Base-by-base conservation (phyloP, 495 filamentous ascomycete species). In the Achaetomiella virescens region DNA sequence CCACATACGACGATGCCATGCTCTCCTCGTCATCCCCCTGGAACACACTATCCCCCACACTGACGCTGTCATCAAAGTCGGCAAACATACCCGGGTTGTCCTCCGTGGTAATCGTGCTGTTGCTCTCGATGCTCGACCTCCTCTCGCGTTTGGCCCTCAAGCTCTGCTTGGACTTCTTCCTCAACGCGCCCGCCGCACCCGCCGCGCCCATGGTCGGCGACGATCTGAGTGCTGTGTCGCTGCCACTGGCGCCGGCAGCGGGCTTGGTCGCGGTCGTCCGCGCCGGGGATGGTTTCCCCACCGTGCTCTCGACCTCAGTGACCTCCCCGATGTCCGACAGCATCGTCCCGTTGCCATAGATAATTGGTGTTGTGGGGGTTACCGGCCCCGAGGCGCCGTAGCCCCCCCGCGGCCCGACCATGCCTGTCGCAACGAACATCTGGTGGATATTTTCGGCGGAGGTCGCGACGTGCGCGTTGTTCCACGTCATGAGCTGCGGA, bases 281-380 rank as follows among this genome's bases (percentile, higher is more conserved):
- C 20, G 59, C 49, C 14, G 68, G 62, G 12, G 65, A 66, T 20
- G 66, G 62, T 48, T 59, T 68, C 20, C 73, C 74, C 1, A 67
- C 60, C 27, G 75, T 78, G 63, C 78, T 81, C 65, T 82, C 79
- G 18, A 75, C 79, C 61, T 82, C 79, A 25, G 79, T 82, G 9
- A 82, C 85, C 73, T 89, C 85, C 18, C 85, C 85, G 66, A 89
- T 89, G 70, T 87, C 85, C 41, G 84, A 87, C 48, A 89, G 65
- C 77, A 82, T 81, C 42, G 79, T 82, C 15, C 79, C 79, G 61
- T 82, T 81, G 10, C 78, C 78, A 60, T 72, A 86, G 67, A 77
- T 85, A 67, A 78, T 83, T 54, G 70, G 79, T 37, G 75, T 83
- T 56, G 72, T 82, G 48, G 70, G 78, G 61, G 71, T 84, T 59